These are phyloP conservation scores for Euphorbia peplus DNA, from an alignment of 345 rosid species.

Conservation along the genomic window DNA sequence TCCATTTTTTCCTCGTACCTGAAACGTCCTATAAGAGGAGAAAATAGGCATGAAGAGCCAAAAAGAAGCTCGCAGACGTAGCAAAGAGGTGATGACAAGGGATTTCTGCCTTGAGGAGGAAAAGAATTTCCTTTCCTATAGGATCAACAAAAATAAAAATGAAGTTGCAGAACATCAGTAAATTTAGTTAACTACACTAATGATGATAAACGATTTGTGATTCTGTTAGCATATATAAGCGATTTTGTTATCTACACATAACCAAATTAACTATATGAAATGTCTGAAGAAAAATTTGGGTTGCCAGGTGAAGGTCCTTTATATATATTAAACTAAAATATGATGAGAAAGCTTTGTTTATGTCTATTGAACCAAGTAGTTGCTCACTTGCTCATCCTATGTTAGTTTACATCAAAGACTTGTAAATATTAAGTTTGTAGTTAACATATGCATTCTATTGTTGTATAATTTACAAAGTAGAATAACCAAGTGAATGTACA, in stretches of 20 bases:
- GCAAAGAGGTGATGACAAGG: background rate
- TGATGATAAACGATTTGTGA: constrained; percentile 4
- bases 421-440: no score
- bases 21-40: background rate
- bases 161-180: background rate
- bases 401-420: no score
- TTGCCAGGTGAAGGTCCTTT: constrained; percentile 12
- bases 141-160: background rate
- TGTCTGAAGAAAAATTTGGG: constrained; percentile 14
- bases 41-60: constrained; percentile 1
- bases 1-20: background rate
- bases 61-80: background rate
- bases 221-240: background rate
- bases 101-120: background rate
- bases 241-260: no score
- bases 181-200: constrained; percentile 8
- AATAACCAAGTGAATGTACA: no score
- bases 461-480: no score
- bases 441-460: no score
- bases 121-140: background rate
- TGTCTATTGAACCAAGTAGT: no score
- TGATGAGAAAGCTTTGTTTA: background rate
- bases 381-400: no score
- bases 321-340: no score
- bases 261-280: background rate